Conservation (phyloP, 1,284 basidiomycete species). For the Rhodotorula sp. region DNA sequence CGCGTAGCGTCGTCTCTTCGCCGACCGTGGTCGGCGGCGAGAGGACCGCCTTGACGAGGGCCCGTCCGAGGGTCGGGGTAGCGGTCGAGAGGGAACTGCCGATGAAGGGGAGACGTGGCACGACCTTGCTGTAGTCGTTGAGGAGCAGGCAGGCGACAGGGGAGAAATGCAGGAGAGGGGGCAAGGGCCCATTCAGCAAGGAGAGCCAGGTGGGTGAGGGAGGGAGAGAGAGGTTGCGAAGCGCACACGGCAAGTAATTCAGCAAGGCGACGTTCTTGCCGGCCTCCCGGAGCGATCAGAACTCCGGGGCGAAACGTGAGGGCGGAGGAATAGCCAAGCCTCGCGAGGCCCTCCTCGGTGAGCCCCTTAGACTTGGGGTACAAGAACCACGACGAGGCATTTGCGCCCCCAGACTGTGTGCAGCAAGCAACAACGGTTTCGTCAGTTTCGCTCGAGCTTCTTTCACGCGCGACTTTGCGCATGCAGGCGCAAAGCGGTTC, state of each 20-base stretch:
- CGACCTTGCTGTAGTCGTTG: conserved; percentile 45
- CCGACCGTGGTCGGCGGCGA: neutral
- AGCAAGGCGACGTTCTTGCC: conserved; percentile 53
- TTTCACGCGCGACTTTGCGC: too few species aligned
- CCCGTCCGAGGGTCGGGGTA: conserved; percentile 39
- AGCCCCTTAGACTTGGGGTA: conserved; percentile 57
- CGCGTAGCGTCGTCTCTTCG: neutral
- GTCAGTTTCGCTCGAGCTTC: too few species aligned
- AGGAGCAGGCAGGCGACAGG: too few species aligned
- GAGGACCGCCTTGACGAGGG: conserved; percentile 28
- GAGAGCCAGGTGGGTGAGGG: neutral
- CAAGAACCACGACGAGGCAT: conserved; percentile 58
- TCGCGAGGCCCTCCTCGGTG: conserved; percentile 68
- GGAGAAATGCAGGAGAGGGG: neutral
- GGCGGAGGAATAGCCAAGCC: conserved; percentile 66
- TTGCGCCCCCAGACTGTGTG: conserved; percentile 57
- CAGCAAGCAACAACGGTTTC: neutral
- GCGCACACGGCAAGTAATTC: conserved; percentile 56
- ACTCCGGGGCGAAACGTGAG: conserved; percentile 67
- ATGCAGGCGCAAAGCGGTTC: too few species aligned
- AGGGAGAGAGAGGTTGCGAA: neutral
- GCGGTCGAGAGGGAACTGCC: conserved; percentile 46
- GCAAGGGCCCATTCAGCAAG: neutral
- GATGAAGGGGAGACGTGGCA: conserved; percentile 4
- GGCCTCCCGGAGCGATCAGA: conserved; percentile 53